Evolutionary conservation across 2,329 filamentous ascomycete genomes (phyloP).

Genomic region (Alternaria infectoria): DNA sequence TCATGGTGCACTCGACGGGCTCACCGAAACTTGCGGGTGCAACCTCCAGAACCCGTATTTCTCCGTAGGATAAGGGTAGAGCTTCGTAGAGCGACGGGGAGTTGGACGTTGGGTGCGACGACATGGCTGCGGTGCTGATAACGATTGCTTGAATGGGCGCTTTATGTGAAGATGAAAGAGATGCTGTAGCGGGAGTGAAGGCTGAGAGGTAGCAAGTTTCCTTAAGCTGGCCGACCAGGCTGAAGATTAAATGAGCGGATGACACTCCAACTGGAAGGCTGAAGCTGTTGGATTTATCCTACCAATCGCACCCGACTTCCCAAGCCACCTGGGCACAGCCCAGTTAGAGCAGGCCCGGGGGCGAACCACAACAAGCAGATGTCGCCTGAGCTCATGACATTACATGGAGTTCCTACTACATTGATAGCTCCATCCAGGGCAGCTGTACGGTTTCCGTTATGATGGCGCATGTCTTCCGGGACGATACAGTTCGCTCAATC

Average conservation of each 20-base stretch:
- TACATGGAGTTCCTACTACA: background rate
- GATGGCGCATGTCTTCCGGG: no score
- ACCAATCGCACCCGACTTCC: background rate
- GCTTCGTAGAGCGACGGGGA: background rate
- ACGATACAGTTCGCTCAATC: no score
- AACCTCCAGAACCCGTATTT: background rate
- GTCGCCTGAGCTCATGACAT: background rate
- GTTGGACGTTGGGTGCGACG: rapidly evolving
- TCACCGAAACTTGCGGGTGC: background rate
- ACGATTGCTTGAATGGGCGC: background rate
- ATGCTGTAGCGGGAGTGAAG: rapidly evolving
- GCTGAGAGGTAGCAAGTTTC: no score
- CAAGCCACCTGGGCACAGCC: background rate
- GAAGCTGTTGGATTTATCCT: background rate
- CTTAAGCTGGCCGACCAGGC: background rate
- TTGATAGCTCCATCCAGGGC: no score
- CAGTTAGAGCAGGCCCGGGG: background rate
- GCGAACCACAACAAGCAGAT: background rate
- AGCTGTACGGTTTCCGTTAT: no score
- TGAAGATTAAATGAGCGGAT: background rate
- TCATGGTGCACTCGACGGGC: rapidly evolving
- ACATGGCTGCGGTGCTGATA: background rate
- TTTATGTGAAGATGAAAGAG: rapidly evolving
- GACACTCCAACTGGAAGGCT: background rate
- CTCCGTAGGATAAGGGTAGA: background rate